phyloP scores from a whole-genome alignment of 225 moss, liverwort and hornwort genomes.

The Marchantia paleacea region DNA sequence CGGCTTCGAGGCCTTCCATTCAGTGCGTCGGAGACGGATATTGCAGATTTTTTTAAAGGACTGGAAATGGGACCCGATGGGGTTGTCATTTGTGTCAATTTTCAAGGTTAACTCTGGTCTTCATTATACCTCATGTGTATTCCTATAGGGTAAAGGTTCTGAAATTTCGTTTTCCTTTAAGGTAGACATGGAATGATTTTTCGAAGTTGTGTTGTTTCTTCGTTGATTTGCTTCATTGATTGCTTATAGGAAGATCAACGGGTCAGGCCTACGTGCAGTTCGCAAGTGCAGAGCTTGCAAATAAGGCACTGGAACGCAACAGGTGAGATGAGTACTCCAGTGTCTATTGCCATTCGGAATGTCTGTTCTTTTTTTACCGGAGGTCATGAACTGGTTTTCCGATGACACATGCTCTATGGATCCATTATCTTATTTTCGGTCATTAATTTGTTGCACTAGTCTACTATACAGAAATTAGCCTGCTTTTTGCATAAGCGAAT shows the following conservation, averaged over 20 bases:
- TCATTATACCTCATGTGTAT: neutral
- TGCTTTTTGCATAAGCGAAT: neutral
- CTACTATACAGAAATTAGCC: too few species aligned
- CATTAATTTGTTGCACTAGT: too few species aligned
- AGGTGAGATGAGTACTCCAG: conserved; percentile 45
- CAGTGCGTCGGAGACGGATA: conserved; percentile 96
- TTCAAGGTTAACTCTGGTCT: conserved; percentile 58
- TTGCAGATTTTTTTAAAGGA: conserved; percentile 98
- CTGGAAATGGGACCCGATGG: conserved; percentile 99
- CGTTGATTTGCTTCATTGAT: neutral
- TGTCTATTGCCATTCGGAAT: neutral
- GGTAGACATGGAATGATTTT: neutral
- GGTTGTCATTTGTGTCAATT: conserved; percentile 99
- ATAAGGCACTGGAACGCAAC: conserved; percentile 98
- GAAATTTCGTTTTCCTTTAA: neutral
- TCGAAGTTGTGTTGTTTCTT: neutral
- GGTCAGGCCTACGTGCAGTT: conserved; percentile 99
- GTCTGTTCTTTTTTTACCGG: neutral
- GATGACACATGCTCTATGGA: too few species aligned
- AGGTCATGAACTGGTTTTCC: too few species aligned
- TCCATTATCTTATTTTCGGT: too few species aligned
- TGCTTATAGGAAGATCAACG: conserved; percentile 67
- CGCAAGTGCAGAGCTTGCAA: conserved; percentile 87
- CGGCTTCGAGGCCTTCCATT: conserved; percentile 98
- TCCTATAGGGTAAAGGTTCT: neutral